Percentiles rank a stretch among this genome's conserved stretches.
phyloP scores from a whole-genome alignment of 2,329 filamentous ascomycete genomes.

The Sclerotinia borealis region DNA sequence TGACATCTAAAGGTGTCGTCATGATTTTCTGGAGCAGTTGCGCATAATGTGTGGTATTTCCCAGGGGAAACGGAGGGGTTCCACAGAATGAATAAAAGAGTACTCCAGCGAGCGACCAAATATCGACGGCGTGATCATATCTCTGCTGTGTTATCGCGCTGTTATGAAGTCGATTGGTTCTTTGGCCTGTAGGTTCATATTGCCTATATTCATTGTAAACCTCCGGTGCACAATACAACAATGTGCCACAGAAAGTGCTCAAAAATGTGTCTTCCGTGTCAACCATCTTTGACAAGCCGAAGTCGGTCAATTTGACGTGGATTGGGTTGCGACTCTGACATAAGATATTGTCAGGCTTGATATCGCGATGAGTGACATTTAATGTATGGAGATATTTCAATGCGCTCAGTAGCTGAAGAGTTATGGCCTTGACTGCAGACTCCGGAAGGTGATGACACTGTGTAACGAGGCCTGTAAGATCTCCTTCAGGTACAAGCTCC shows the following conservation, averaged over 20 bases:
- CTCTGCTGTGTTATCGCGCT: slow-evolving; percentile 42
- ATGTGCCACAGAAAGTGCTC: slow-evolving; percentile 91
- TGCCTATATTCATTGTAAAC: slow-evolving; percentile 74
- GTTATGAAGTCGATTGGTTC: slow-evolving; percentile 38
- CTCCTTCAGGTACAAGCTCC: slow-evolving; percentile 81
- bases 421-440: slow-evolving; percentile 61
- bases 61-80: slow-evolving; percentile 73
- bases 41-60: slow-evolving; percentile 69
- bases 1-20: slow-evolving; percentile 63
- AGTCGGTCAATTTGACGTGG: slow-evolving; percentile 87
- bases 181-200: slow-evolving; percentile 60
- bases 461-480: slow-evolving; percentile 69
- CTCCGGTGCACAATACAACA: slow-evolving; percentile 93
- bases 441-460: slow-evolving; percentile 61
- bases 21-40: slow-evolving; percentile 77
- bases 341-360: slow-evolving; percentile 97
- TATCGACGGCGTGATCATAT: slow-evolving; percentile 88
- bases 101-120: slow-evolving; percentile 94
- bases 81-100: slow-evolving; percentile 80
- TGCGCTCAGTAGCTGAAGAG: slow-evolving; percentile 71
- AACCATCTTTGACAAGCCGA: slow-evolving; percentile 92
- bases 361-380: slow-evolving; percentile 94
- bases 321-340: slow-evolving; percentile 69
- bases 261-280: slow-evolving; percentile 79
- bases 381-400: slow-evolving; percentile 79